Evolutionary conservation across 176 grass and related monocot species (phyloP), one percentile per base, ranked within the genome.

Genomic region (Cymbopogon citratus): DNA sequence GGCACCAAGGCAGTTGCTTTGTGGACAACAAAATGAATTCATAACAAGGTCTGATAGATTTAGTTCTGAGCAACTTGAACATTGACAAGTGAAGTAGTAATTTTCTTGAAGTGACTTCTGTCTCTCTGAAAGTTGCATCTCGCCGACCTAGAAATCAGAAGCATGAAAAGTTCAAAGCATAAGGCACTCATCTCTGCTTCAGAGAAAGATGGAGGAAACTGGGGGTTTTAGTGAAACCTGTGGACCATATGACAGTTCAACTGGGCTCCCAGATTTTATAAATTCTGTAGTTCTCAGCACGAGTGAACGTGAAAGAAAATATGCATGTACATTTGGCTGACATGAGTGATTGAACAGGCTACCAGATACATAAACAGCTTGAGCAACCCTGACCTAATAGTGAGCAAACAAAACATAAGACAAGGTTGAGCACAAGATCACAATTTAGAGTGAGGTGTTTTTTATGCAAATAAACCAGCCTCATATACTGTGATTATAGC

Each of bases 311-410:
- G 92, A 92, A 90, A 87, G 78, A 93, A 94, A 98, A 88, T 98
- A 94, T 76, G 84, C 70, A 83, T 94, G 90, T 33, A 89, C 16
- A 27, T 98, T 98, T 73, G 95, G 88, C 61, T 34, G 77, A 77
- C 95, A 98, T 1, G 92, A 98, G 73, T 94, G 92, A 70, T 98
- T 98, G 87, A 98, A 98, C 71, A 93, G 78, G 81, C 95, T 98
- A 57, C 90, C 90, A 75, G 79, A 91, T 45, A 80, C 69, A 85
- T 98, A 98, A 84, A 98, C 73, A 80, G 95, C 95, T 87, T 98
- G 95, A 73, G 87, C 95, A 75, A 98, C 86, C 69, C 81, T 94
- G 75, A 85, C 76, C 95, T 98, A 75, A 77, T 18, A 81, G 78
- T 74, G 74, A 73, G 54, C 44, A 89, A 77, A 85, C 45, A 52